Base-by-base conservation (phyloP, 2,329 filamentous ascomycete species). In the Alternaria arborescens region DNA sequence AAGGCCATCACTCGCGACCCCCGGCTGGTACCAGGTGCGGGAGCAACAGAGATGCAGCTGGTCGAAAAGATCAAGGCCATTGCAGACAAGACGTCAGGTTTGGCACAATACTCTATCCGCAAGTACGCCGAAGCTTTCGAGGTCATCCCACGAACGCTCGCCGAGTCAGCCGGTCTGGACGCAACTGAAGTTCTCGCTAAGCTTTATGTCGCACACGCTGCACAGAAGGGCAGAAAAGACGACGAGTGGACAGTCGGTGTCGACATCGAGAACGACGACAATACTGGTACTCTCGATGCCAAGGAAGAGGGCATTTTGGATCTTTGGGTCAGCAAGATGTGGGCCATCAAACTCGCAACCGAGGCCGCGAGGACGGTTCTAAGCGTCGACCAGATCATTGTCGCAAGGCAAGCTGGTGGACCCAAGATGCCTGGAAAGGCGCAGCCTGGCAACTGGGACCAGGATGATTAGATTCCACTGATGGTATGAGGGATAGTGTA, bases 121-220 rank as follows among this genome's bases (percentile, higher is more conserved):
- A 98, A 98, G 84, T 99, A 90, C 78, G 95, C 91, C 54, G 94
- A 99, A 82, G 94, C 95, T 8, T 99, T 99, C 72, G 95, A 99
- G 83, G 94, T 99, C 51, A 90, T 99, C 54, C 94, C 95, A 20
- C 90, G 95, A 69, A 97, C 93, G 16, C 85, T 99, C 58, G 95
- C 96, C 52, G 95, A 99, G 82, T 97, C 92, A 71, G 94, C 94
- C 44, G 95, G 95, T 68, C 86, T 99, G 22, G 95, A 99, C 77
- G 95, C 95, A 58, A 99, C 95, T n/a, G 95, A 98, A 81, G 91
- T 97, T 53, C 85, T 99, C 60, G 95, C 93, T 74, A 89, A 90
- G 74, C 84, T 99, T 62, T 99, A 98, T 80, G 93, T 94, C 28
- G 93, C 94, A 52, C 95, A 99, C 81, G 90, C 93, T 24, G 82